Percentiles rank a stretch among this genome's conserved stretches.
Conservation (phyloP, 169 alveolate genomes). For the Eimeria maxima region DNA sequence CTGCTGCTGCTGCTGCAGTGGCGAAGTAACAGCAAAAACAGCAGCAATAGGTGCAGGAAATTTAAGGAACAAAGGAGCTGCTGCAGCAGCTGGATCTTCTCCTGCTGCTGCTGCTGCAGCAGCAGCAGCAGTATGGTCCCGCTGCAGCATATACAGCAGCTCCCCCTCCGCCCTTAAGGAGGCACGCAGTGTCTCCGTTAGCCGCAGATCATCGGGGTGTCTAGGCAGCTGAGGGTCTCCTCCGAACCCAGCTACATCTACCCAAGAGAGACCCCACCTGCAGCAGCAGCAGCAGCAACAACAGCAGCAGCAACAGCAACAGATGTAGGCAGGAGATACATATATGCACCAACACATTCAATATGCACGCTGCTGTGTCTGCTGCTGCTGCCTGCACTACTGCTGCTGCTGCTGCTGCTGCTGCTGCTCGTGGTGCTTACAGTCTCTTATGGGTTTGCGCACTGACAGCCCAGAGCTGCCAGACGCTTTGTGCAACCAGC, state of each 20-base stretch:
- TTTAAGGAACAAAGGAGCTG: constrained; percentile 68
- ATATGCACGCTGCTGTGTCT: not conserved
- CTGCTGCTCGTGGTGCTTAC: constrained; percentile 63
- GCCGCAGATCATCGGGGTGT: not conserved
- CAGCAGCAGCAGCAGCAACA: constrained; percentile 64
- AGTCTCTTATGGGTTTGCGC: constrained; percentile 44
- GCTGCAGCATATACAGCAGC: constrained; percentile 69
- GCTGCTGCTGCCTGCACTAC: not conserved
- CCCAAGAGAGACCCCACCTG: constrained; percentile 59
- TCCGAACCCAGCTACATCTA: constrained; percentile 37
- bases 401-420: constrained; percentile 37
- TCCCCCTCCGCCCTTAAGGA: constrained; percentile 53
- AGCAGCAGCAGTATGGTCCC: constrained; percentile 12
- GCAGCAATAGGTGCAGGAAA: constrained; percentile 82
- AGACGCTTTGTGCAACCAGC: constrained; percentile 72
- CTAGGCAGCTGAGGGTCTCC: constrained; percentile 24
- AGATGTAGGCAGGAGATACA: not conserved
- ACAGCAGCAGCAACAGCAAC: constrained; percentile 11
- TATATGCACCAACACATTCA: not conserved
- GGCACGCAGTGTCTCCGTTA: constrained; percentile 28
- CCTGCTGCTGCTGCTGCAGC: not conserved
- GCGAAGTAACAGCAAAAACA: constrained; percentile 68
- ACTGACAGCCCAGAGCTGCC: constrained; percentile 82
- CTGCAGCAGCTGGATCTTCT: not conserved
- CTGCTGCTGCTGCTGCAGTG: constrained; percentile 54